Evolutionary conservation across 495 filamentous ascomycete genomes (phyloP).

Genomic region (Hypoxylon perforatum): DNA sequence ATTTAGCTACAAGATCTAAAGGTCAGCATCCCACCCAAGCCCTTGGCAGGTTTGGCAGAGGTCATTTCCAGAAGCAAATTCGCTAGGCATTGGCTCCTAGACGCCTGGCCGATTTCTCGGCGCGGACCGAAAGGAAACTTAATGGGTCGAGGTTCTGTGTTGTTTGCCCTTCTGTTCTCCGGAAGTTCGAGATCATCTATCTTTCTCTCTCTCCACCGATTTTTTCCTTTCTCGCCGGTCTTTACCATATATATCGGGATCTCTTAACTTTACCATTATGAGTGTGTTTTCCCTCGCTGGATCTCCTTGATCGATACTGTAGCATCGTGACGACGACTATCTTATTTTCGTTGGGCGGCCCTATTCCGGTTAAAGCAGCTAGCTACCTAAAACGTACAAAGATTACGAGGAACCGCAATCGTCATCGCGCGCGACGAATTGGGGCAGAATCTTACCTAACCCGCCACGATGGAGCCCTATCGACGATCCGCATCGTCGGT

Average conservation of each 20-base stretch:
- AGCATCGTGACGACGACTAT: too few species aligned
- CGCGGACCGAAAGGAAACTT: slow-evolving; percentile 27
- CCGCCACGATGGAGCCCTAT: slow-evolving; percentile 13
- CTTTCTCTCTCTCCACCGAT: slow-evolving; percentile 16
- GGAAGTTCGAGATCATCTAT: slow-evolving; percentile 19
- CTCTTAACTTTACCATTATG: too few species aligned
- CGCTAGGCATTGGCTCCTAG: slow-evolving; percentile 13
- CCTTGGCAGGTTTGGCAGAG: slow-evolving; percentile 39
- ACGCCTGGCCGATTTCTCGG: slow-evolving; percentile 26
- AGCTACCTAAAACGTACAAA: not conserved
- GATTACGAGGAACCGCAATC: not conserved
- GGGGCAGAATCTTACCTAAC: not conserved
- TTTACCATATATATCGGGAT: not conserved
- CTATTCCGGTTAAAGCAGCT: too few species aligned
- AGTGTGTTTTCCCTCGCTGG: too few species aligned
- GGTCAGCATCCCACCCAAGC: slow-evolving; percentile 35
- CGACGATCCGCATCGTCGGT: slow-evolving; percentile 5
- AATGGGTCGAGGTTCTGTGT: slow-evolving; percentile 5
- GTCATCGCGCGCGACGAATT: slow-evolving; percentile 2
- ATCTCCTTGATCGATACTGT: too few species aligned
- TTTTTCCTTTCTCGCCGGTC: slow-evolving; percentile 21
- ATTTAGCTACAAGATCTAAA: slow-evolving; percentile 32
- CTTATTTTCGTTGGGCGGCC: too few species aligned
- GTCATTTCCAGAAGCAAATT: slow-evolving; percentile 19
- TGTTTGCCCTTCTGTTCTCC: slow-evolving; percentile 7